phyloP scores from a whole-genome alignment of 345 rosid species.

The Populus alba region DNA sequence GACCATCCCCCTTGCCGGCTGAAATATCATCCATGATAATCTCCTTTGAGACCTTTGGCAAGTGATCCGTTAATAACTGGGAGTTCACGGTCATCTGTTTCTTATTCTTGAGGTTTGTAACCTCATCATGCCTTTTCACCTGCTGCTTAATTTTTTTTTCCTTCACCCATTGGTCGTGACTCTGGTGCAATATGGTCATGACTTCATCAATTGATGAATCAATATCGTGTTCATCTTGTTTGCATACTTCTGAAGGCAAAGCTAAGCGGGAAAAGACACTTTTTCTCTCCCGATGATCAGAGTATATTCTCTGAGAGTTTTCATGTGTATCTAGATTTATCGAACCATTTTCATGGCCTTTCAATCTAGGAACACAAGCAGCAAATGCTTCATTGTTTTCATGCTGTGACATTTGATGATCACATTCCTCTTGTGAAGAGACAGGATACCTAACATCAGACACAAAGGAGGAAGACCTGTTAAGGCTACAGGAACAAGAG shows the following conservation, averaged over 20 bases:
- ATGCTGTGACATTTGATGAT: slow-evolving; percentile 11
- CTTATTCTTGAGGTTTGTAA: slow-evolving; percentile 16
- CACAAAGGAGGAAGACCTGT: slow-evolving; percentile 32
- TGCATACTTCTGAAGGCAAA: slow-evolving; percentile 20
- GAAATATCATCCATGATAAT: slow-evolving; percentile 11
- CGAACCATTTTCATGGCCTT: slow-evolving; percentile 1
- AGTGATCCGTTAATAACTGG: neutral
- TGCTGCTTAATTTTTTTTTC: slow-evolving; percentile 7
- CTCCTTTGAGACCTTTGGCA: slow-evolving; percentile 20
- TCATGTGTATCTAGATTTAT: neutral
- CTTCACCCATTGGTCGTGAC: slow-evolving; percentile 32
- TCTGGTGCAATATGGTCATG: slow-evolving; percentile 38
- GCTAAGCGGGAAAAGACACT: slow-evolving; percentile 58
- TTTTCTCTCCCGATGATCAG: slow-evolving; percentile 22
- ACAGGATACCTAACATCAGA: slow-evolving; percentile 7
- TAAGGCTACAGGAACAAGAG: slow-evolving; percentile 18
- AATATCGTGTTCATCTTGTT: slow-evolving; percentile 9
- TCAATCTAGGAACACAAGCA: slow-evolving; percentile 20
- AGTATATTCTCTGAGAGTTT: slow-evolving; percentile 5
- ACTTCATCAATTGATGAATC: slow-evolving; percentile 46
- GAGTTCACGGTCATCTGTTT: slow-evolving; percentile 1
- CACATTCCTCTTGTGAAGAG: slow-evolving; percentile 17
- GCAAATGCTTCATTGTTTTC: slow-evolving; percentile 22
- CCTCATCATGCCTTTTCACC: slow-evolving; percentile 3
- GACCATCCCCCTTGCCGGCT: slow-evolving; percentile 17